A percentile compares a stretch with the other conserved stretches of the same genome.
Conservation (phyloP, 225 moss, liverwort and hornwort species). For the Marchantia polymorpha region DNA sequence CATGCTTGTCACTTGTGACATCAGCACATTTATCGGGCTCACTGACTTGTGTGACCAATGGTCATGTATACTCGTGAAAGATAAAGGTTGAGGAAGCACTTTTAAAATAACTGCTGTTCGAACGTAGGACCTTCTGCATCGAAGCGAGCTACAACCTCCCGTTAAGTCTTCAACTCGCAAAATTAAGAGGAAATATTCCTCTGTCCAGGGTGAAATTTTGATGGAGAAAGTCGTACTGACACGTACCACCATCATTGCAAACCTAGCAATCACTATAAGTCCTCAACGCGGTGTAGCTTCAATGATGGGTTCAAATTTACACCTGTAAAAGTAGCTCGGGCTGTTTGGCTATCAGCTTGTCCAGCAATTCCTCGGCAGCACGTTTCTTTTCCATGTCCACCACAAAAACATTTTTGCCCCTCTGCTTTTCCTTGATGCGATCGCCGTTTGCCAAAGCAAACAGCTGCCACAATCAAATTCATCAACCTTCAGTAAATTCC, state of each 20-base stretch:
- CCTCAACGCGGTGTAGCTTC: not conserved
- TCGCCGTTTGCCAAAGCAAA: slow-evolving; percentile 97
- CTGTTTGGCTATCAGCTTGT: slow-evolving; percentile 52
- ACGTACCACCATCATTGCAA: slow-evolving; percentile 7
- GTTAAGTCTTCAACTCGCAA: not conserved
- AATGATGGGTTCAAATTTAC: not conserved
- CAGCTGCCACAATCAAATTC: slow-evolving; percentile 40
- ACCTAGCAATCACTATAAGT: slow-evolving; percentile 1
- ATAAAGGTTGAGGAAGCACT: not conserved
- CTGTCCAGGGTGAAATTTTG: not conserved
- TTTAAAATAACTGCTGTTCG: not conserved
- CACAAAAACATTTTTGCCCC: slow-evolving; percentile 85
- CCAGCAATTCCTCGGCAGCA: slow-evolving; percentile 75
- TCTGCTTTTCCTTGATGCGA: slow-evolving; percentile 95
- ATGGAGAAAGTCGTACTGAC: slow-evolving; percentile 1
- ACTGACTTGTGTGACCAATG: not conserved
- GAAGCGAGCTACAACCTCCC: not conserved
- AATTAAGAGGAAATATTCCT: not conserved
- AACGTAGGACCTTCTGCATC: not conserved
- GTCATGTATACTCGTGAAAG: not conserved
- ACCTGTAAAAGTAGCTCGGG: slow-evolving; percentile 69
- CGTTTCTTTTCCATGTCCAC: slow-evolving; percentile 97
- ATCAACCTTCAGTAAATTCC: not conserved
- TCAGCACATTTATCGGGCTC: no score
- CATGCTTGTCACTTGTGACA: not conserved